Evolutionary conservation across 352 stramenopile species (phyloP).

Genomic region (Pythium grandisporangium): DNA sequence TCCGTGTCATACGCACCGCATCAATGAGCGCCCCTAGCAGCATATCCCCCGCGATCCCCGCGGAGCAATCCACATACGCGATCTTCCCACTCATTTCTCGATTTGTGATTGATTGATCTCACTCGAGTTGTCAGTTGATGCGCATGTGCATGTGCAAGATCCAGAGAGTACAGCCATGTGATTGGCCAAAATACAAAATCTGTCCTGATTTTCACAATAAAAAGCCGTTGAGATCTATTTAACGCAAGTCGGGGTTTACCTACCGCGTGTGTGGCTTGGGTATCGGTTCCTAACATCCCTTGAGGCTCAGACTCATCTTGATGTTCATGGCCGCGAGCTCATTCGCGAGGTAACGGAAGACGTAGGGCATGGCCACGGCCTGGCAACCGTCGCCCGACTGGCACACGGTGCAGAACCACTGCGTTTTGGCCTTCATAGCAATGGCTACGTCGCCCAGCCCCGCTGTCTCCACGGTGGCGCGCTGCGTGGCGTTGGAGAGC

Average conservation of each 20-base stretch:
- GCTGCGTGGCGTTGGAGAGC: slow-evolving; percentile 82
- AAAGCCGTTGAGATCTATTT: too few species aligned
- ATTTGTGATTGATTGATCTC: too few species aligned
- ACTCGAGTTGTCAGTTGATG: too few species aligned
- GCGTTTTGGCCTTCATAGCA: slow-evolving; percentile 82
- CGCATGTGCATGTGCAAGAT: too few species aligned
- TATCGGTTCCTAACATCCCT: slow-evolving; percentile 43
- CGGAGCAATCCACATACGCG: slow-evolving; percentile 87
- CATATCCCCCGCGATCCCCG: slow-evolving; percentile 88
- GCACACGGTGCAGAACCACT: slow-evolving; percentile 82
- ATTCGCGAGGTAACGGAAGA: slow-evolving; percentile 98
- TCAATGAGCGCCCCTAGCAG: slow-evolving; percentile 85
- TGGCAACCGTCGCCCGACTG: slow-evolving; percentile 87
- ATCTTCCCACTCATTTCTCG: too few species aligned
- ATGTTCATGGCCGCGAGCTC: slow-evolving; percentile 99
- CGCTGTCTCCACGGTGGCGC: slow-evolving; percentile 67
- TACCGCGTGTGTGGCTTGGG: too few species aligned
- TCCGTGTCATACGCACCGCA: slow-evolving; percentile 39
- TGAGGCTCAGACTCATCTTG: slow-evolving; percentile 94
- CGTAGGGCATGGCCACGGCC: slow-evolving; percentile 96
- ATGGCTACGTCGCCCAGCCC: slow-evolving; percentile 77
- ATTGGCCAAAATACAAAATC: too few species aligned
- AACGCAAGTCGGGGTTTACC: too few species aligned
- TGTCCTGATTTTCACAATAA: too few species aligned
- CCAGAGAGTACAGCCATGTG: too few species aligned